These are phyloP conservation scores for Pseudocercospora fijiensis DNA, from an alignment of 2,329 filamentous ascomycete species.

Conservation along the genomic window DNA sequence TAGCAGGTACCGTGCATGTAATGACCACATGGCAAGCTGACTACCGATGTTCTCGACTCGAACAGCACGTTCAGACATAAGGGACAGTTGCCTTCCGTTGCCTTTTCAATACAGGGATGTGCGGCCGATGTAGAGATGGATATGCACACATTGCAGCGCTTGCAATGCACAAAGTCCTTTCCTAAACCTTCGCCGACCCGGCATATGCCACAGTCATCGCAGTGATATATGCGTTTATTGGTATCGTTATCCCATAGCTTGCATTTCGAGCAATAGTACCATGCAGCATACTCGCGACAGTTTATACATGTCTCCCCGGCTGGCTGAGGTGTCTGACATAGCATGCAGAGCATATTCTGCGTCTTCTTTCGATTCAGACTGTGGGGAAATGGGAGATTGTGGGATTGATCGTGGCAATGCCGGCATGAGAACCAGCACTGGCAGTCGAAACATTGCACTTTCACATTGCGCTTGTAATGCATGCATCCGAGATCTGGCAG, in stretches of 20 bases:
- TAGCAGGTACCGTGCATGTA: slow-evolving; percentile 92
- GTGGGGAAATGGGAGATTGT: slow-evolving; percentile 48
- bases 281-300: slow-evolving; percentile 75
- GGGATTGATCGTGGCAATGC: slow-evolving; percentile 90
- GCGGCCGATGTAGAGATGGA: slow-evolving; percentile 79
- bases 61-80: slow-evolving; percentile 98
- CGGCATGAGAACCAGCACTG: slow-evolving; percentile 92
- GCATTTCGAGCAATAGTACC: slow-evolving; percentile 91
- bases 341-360: slow-evolving; percentile 96
- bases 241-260: slow-evolving; percentile 96
- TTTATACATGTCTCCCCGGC: slow-evolving; percentile 74
- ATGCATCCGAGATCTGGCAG: slow-evolving; percentile 68
- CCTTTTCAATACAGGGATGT: slow-evolving; percentile 91
- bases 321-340: slow-evolving; percentile 80
- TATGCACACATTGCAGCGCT: slow-evolving; percentile 94
- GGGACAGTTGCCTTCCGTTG: slow-evolving; percentile 92
- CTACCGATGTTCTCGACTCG: slow-evolving; percentile 80
- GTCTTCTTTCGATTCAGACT: slow-evolving; percentile 77
- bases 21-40: slow-evolving; percentile 94
- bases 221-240: slow-evolving; percentile 92
- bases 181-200: slow-evolving; percentile 85
- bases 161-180: slow-evolving; percentile 98
- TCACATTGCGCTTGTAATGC: slow-evolving; percentile 95
- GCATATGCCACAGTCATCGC: slow-evolving; percentile 92
- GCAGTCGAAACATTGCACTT: slow-evolving; percentile 88